Base-by-base conservation (phyloP, 2,329 filamentous ascomycete species). In the Pseudopyrenochaeta lycopersici region DNA sequence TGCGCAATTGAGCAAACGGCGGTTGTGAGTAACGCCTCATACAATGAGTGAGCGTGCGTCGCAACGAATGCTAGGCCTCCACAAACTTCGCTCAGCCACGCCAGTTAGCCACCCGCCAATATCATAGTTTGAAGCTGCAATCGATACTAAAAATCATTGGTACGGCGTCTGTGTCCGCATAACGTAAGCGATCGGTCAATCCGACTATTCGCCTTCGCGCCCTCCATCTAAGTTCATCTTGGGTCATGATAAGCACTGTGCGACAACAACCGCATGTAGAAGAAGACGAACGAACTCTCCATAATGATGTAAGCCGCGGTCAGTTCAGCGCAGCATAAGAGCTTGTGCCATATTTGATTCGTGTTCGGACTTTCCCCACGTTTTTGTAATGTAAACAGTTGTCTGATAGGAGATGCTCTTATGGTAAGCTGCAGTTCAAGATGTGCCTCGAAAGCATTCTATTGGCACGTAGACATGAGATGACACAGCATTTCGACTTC, bases 1-100 rank as follows among this genome's bases (percentile, higher is more conserved):
- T 56, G 52, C 49, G 56, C 49, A 49, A 41, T 43, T 15, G 46
- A 58, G 52, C 55, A 56, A 49, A 47, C 32, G 42, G 49, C 46
- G 11, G 43, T 7, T 44, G 41, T 35, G 31, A 38, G 50, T 33
- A 42, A 57, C 54, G 54, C 42, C 50, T 40, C 49, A 49, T 12
- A 38, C 4, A 20, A 17, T 20, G 4, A 10, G 53, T 32, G 46
- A 56, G 53, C 49, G 30, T 21, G n/a, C n/a, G n/a, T n/a, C n/a
- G n/a, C n/a, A n/a, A n/a, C n/a, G n/a, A n/a, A n/a, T n/a, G n/a
- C n/a, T n/a, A n/a, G n/a, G n/a, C n/a, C n/a, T n/a, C n/a, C n/a
- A n/a, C n/a, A n/a, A n/a, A n/a, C n/a, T n/a, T n/a, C n/a, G n/a
- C n/a, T n/a, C n/a, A n/a, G n/a, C n/a, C n/a, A n/a, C n/a, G n/a